Base-by-base conservation (phyloP, 331 rosid genomes). In the Rhamnella rubrinervis region DNA sequence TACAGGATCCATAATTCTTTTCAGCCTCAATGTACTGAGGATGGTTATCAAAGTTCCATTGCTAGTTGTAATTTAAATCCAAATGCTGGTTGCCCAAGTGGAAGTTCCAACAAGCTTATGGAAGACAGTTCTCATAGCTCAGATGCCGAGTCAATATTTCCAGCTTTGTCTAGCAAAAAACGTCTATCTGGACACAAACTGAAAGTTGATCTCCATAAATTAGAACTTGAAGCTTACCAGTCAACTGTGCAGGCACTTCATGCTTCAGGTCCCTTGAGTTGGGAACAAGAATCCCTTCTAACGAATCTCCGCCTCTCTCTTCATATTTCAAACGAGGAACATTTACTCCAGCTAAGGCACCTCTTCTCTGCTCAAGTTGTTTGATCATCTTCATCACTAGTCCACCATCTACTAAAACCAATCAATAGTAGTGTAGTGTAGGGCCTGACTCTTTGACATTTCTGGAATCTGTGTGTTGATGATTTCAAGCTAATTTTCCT, bases 261-360 rank as follows among this genome's bases (percentile, higher is more conserved):
- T 59, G 76, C 76, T 40, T 77, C 77, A 39, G 81, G 77, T 40
- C 81, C 81, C 52, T 65, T 77, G 26, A 77, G 77, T 66, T 77
- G 81, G 81, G 81, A 77, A 50, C 81, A 71, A 47, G 77, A 77
- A 69, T 64, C 72, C 52, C 63, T 77, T 19, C 26, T 77, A 25
- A 77, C 81, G 20, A 71, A 77, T 77, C 76, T 77, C 41, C 77
- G 81, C 39, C 68, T 71, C 17, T 77, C 68, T 18, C 69, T 71
- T 14, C 73, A 71, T 59, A 71, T 77, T 58, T 71, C 81, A 16
- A 65, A 71, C 59, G 77, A 77, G 15, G 81, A 77, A 52, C 81
- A 71, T 59, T 65, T 77, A 47, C 57, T 59, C 25, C 76, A 77
- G 66, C 66, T 77, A n/a, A 71, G 68, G 63, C 63, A 70, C 64